Evolutionary conservation across 495 filamentous ascomycete genomes (phyloP), one percentile per base, ranked within the genome.

Genomic region (Friedmanniomyces endolithicus): DNA sequence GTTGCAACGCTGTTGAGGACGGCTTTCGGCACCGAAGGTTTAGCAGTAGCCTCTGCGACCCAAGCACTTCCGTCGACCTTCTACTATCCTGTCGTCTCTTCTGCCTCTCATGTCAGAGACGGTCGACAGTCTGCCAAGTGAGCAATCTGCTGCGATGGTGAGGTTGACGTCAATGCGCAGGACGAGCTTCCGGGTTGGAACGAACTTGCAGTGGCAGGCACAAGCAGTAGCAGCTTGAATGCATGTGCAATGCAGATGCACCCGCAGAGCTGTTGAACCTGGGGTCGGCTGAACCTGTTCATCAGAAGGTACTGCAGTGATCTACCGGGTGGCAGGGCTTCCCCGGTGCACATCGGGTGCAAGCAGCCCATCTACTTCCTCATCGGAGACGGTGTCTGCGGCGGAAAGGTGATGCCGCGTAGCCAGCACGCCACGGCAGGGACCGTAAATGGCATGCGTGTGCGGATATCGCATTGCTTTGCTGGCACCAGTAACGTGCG

Each of bases 231-330:
- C 39, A 27, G 37, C 37, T 41, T 14, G 14, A 4, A 41, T 41
- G 9, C 27, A 31, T 31, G 27, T 31, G 37, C 37, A 41, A 41
- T 41, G 37, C 37, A 41, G 12, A 16, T 14, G 37, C 37, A 19
- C 44, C 44, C 44, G 44, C 44, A 53, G 8, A 53, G 53, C 53
- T 56, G 29, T 17, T 46, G 34, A 56, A 56, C 31, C 53, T 56
- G 53, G 53, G 53, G 53, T 48, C 47, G 39, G 19, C 19, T 4
- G 39, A 41, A 23, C 34, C 24, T 43, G 31, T 48, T 46, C 33
- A 31, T 4, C 27, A 31, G 34, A 20, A 6, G 7, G 41, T n/a
- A 35, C 11, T 45, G 39, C 39, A 16, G 25, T 27, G 52, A 54
- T 54, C 52, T 45, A 27, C 52, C 52, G 39, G 52, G 4, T 46